Conservation (phyloP, 305 asterid species). For the Lippia alba region DNA sequence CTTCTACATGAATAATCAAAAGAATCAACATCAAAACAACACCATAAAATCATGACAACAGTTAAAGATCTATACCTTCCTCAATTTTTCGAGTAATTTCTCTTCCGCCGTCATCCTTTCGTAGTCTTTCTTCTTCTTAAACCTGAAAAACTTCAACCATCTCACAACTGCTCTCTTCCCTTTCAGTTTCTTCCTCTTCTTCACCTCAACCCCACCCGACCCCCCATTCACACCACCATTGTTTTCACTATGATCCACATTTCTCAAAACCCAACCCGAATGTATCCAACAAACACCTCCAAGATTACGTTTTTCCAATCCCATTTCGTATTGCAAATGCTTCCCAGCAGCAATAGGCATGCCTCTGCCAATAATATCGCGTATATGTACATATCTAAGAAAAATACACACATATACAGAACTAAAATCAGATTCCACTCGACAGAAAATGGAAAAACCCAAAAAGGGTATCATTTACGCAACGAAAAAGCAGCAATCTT, state of each 20-base stretch:
- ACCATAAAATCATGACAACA: not conserved
- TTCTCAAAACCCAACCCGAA: slow-evolving; percentile 49
- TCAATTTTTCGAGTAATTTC: slow-evolving; percentile 70
- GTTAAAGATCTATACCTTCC: slow-evolving; percentile 49
- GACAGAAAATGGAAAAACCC: not conserved
- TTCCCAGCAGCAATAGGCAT: slow-evolving; percentile 31
- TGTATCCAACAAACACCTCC: slow-evolving; percentile 50
- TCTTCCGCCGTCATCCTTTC: slow-evolving; percentile 84
- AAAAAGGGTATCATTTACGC: slow-evolving; percentile 2
- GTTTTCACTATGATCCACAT: slow-evolving; percentile 43
- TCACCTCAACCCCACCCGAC: slow-evolving; percentile 46
- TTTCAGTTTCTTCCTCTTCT: slow-evolving; percentile 82
- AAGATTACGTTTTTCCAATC: slow-evolving; percentile 34
- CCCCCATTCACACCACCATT: slow-evolving; percentile 37
- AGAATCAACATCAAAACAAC: slow-evolving; percentile 8
- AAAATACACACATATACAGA: slow-evolving; percentile 21
- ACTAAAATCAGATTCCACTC: slow-evolving; percentile 27
- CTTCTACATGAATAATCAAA: slow-evolving; percentile 1
- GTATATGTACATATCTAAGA: slow-evolving; percentile 34
- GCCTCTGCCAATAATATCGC: slow-evolving; percentile 47
- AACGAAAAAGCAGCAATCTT: slow-evolving; percentile 5
- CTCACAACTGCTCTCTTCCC: slow-evolving; percentile 87
- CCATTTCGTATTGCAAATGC: slow-evolving; percentile 32
- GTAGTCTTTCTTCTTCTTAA: slow-evolving; percentile 76
- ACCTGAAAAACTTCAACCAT: slow-evolving; percentile 89